These are phyloP conservation scores for Cladosporium sp. DNA, from an alignment of 2,329 filamentous ascomycete genomes.

Conservation along the genomic window DNA sequence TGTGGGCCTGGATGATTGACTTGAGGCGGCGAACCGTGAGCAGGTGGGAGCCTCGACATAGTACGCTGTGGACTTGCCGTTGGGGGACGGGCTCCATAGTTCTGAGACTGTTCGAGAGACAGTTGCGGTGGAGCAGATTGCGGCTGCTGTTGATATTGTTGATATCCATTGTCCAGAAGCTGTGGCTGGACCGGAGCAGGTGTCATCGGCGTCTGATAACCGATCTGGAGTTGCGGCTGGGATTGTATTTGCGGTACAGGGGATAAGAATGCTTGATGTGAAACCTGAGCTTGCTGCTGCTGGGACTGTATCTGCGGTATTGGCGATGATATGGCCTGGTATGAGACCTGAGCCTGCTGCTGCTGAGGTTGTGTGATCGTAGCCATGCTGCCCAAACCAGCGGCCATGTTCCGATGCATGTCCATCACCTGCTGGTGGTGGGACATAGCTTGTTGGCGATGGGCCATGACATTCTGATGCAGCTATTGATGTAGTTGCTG, in stretches of 20 bases:
- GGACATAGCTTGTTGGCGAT: constrained; percentile 1
- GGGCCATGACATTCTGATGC: not conserved
- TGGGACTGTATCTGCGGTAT: not conserved
- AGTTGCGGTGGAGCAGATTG: not conserved
- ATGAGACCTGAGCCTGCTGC: not conserved
- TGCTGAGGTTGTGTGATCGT: not conserved
- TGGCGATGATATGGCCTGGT: not conserved
- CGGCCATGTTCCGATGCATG: constrained; percentile 1
- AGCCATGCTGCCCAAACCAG: not conserved
- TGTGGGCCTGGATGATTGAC: not conserved
- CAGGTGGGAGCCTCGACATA: not conserved
- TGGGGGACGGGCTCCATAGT: too few species aligned
- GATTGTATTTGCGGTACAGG: too few species aligned
- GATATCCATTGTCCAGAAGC: not conserved
- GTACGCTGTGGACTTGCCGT: too few species aligned
- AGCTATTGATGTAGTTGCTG: constrained; percentile 4
- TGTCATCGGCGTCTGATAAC: not conserved
- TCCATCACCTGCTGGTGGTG: not conserved
- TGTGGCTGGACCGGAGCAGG: not conserved
- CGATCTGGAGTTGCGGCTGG: not conserved
- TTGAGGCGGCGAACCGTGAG: not conserved
- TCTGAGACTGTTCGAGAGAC: not conserved
- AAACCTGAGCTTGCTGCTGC: too few species aligned
- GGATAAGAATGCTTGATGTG: too few species aligned
- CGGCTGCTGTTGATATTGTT: not conserved